Evolutionary conservation across 2,329 filamentous ascomycete species (phyloP), one percentile per base, ranked within the genome.

Genomic region (Hysterium pulicare): DNA sequence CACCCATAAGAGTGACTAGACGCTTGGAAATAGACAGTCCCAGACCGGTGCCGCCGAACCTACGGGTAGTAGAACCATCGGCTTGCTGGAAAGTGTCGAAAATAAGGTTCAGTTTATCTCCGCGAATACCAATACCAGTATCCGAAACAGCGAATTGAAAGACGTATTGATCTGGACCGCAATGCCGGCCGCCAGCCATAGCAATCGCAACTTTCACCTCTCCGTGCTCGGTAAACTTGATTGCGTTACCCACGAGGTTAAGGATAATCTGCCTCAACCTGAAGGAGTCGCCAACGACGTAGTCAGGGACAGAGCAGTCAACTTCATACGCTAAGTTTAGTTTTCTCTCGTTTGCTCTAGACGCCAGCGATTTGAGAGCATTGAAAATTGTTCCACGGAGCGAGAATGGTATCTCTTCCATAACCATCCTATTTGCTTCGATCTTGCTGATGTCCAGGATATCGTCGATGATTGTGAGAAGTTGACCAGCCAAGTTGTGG

Each of bases 81-180:
- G 93, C 93, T 72, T 97, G 93, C 68, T 96, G 91, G 82, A 97
- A 97, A 1, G 91, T 97, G 70, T 97, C 93, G 69, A 98, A 97
- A 62, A 98, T 97, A 52, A 97, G 76, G 62, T 95, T 90, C 40
- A 97, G 79, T 72, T 97, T 97, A 70, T 97, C 90, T 51, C 86
- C 81, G 58, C 91, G 88, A 57, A 97, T 97, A 58, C 93, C 93
- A 59, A 97, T 98, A 54, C 93, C 93, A 26, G 93, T 97, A 66
- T 97, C 93, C 16, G 87, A 87, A 24, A 98, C 93, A 41, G 91
- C 84, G 69, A 97, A 97, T 69, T 97, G 90, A 64, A 96, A 91
- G 21, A 90, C 86, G 56, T 95, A 95, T 66, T 96, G 87, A 54
- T 86, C 84, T 9, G 77, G 74, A 10, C 76, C 77, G 57, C 81